Percentiles rank a stretch among this genome's conserved stretches.
phyloP scores from a whole-genome alignment of 495 filamentous ascomycete genomes.

The Penicillium arizonense region DNA sequence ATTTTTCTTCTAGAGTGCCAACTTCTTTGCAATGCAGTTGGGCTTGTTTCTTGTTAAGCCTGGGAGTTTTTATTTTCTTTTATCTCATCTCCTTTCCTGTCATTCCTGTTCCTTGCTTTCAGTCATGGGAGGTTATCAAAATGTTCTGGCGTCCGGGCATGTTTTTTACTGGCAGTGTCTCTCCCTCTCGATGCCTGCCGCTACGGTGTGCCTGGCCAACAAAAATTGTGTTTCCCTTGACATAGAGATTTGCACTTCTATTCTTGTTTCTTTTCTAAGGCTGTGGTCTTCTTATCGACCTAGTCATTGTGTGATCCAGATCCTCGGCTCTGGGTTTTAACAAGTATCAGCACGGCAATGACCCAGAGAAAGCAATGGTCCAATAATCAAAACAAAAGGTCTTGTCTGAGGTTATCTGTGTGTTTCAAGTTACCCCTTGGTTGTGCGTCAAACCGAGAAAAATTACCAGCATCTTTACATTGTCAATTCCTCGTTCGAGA shows the following conservation, averaged over 20 bases:
- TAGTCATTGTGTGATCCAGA: slow-evolving; percentile 7
- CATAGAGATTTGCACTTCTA: slow-evolving; percentile 36
- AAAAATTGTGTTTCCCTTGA: slow-evolving; percentile 23
- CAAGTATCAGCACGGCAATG: slow-evolving; percentile 20
- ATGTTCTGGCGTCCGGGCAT: slow-evolving; percentile 43
- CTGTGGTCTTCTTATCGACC: slow-evolving; percentile 12
- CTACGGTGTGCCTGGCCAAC: slow-evolving; percentile 31
- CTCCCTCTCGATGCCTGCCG: slow-evolving; percentile 33
- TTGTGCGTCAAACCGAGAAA: neutral
- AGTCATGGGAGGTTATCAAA: slow-evolving; percentile 35
- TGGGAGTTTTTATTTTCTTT: slow-evolving; percentile 13
- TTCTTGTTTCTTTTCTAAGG: neutral
- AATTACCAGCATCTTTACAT: slow-evolving; percentile 1
- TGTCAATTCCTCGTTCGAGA: neutral
- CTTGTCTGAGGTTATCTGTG: slow-evolving; percentile 17
- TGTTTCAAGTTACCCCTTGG: neutral
- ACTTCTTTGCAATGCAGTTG: slow-evolving; percentile 17
- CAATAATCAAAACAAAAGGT: slow-evolving; percentile 19
- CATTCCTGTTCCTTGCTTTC: slow-evolving; percentile 18
- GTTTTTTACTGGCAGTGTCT: slow-evolving; percentile 39
- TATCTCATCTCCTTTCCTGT: slow-evolving; percentile 8
- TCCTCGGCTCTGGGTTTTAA: slow-evolving; percentile 16
- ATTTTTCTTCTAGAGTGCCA: slow-evolving; percentile 13
- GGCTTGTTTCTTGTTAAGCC: slow-evolving; percentile 15
- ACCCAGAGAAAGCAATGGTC: slow-evolving; percentile 14